These are phyloP conservation scores for Eutrema salsugineum DNA, from an alignment of 441 rosid species.

Conservation along the genomic window DNA sequence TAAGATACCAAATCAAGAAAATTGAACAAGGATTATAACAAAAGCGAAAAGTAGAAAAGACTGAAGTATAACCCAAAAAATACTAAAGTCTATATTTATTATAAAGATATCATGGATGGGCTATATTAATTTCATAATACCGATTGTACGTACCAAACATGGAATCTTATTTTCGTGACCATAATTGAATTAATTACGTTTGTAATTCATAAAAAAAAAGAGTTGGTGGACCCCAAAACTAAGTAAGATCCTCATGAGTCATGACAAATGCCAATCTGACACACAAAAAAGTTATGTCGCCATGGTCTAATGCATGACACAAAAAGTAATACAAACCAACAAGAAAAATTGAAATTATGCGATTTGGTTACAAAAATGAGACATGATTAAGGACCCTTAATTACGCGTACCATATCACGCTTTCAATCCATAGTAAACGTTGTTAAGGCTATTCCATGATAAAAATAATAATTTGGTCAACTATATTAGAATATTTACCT, in stretches of 20 bases:
- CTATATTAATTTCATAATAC: constrained; percentile 1
- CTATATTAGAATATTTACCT: neutral
- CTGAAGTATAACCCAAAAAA: too few relatives aligned
- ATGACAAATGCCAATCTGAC: constrained; percentile 28
- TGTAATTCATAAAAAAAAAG: neutral
- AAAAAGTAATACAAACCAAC: neutral
- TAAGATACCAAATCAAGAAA: neutral
- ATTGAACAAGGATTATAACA: neutral
- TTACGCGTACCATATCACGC: neutral
- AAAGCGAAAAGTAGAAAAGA: too few relatives aligned
- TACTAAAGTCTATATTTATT: neutral
- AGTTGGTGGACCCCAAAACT: constrained; percentile 1
- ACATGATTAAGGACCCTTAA: neutral
- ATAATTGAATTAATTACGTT: constrained; percentile 5
- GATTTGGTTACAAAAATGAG: neutral
- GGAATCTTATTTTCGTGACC: constrained; percentile 12
- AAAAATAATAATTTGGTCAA: neutral
- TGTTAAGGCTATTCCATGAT: neutral
- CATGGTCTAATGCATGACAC: constrained; percentile 24
- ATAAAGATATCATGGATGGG: neutral
- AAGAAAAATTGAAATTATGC: neutral
- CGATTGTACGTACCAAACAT: constrained; percentile 10
- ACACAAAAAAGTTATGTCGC: constrained; percentile 29
- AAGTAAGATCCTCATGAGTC: constrained; percentile 23
- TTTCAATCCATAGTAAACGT: neutral